A percentile compares a stretch with the other conserved stretches of the same genome.
Evolutionary conservation across 2,329 filamentous ascomycete species (phyloP).

Genomic region (Fusarium marasasianum): DNA sequence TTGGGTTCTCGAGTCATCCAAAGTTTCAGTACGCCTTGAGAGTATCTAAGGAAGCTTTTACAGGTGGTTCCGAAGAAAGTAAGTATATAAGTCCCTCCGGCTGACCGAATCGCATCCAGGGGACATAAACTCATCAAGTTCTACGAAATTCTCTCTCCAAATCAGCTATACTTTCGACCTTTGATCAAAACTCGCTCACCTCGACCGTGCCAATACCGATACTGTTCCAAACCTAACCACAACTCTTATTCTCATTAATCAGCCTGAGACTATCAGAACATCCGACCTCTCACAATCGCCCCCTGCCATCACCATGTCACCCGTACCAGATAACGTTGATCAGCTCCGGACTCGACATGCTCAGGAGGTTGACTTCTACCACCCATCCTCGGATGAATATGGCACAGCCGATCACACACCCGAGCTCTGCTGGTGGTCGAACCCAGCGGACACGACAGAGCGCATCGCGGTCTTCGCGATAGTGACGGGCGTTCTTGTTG

Average conservation of each 20-base stretch:
- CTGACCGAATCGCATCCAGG: background rate
- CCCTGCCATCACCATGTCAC: background rate
- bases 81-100: background rate
- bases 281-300: background rate
- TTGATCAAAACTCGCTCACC: background rate
- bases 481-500: background rate
- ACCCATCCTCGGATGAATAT: background rate
- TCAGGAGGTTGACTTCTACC: background rate
- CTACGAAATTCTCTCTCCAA: background rate
- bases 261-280: background rate
- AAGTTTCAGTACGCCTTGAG: background rate
- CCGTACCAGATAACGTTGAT: background rate
- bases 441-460: background rate
- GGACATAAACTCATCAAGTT: background rate
- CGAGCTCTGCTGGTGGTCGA: background rate
- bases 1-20: background rate
- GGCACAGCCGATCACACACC: background rate
- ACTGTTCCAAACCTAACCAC: background rate
- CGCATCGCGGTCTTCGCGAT: background rate
- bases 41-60: background rate
- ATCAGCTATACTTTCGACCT: background rate
- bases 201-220: background rate
- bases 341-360: background rate
- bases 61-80: background rate
- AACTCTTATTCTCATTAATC: background rate